phyloP scores from a whole-genome alignment of 208 protist species.

The Leptomonas pyrrhocoris region DNA sequence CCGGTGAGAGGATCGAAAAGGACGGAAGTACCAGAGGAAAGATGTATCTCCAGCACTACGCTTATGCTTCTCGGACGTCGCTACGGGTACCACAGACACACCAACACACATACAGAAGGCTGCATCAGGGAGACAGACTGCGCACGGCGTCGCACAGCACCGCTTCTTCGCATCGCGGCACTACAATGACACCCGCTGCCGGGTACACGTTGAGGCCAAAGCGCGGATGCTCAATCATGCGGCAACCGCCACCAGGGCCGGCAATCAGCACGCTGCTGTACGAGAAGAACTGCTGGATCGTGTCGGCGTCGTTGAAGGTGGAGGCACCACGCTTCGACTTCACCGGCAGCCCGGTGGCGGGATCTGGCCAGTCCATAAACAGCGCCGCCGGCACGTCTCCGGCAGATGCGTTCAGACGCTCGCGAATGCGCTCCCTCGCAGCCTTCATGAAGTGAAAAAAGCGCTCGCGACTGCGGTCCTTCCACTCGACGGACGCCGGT shows the following conservation, averaged over 20 bases:
- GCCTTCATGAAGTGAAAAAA: constrained; percentile 50
- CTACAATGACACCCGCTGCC: constrained; percentile 33
- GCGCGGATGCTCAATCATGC: constrained; percentile 54
- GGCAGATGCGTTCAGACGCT: neutral
- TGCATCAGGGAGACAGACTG: constrained; percentile 9
- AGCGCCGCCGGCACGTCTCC: constrained; percentile 2
- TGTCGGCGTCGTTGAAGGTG: constrained; percentile 44
- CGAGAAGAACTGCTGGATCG: constrained; percentile 51
- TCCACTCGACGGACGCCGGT: constrained; percentile 38
- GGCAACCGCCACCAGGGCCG: constrained; percentile 45
- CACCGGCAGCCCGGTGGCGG: constrained; percentile 54
- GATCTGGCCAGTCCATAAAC: constrained; percentile 60
- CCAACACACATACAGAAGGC: no score
- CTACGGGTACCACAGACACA: no score
- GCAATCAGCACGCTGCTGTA: constrained; percentile 48
- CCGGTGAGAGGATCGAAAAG: no score
- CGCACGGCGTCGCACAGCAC: constrained; percentile 21
- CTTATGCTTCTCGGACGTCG: no score
- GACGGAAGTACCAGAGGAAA: no score
- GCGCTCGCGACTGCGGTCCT: constrained; percentile 48
- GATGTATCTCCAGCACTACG: no score
- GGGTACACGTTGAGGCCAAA: constrained; percentile 57
- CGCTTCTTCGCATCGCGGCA: constrained; percentile 22
- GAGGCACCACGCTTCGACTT: constrained; percentile 30
- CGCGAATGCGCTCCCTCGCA: constrained; percentile 8